phyloP scores from a whole-genome alignment of 768 basidiomycete genomes.

The Phanerochaete carnosa region DNA sequence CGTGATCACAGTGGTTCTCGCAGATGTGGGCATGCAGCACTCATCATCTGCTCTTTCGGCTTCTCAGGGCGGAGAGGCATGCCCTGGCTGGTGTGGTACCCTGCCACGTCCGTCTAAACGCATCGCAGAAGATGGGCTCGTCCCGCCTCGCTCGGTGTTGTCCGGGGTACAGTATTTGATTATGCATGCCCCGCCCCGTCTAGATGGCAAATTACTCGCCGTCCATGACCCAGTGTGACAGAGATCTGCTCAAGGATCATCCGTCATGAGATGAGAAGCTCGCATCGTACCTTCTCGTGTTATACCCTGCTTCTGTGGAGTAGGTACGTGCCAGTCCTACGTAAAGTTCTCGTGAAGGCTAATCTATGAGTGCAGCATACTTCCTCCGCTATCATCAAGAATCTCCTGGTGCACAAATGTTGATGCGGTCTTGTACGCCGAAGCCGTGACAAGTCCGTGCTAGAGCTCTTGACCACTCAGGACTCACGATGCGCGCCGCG shows the following conservation, averaged over 20 bases:
- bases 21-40: not conserved
- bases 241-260: not conserved
- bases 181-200: not conserved
- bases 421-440: not conserved
- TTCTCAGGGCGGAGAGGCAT: not conserved
- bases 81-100: not conserved
- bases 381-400: not conserved
- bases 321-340: not conserved
- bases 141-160: not conserved
- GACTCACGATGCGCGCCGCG: not conserved
- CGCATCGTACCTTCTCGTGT: not conserved
- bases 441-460: not conserved
- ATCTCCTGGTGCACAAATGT: not conserved
- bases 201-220: not conserved
- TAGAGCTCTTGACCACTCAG: not conserved
- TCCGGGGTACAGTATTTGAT: not conserved
- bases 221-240: not conserved
- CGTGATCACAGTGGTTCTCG: not conserved
- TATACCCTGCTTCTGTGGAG: not conserved
- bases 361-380: not conserved
- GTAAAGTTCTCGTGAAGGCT: slow-evolving; percentile 1
- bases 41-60: not conserved
- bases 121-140: not conserved
- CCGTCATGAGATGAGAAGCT: too few species aligned
- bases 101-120: not conserved